Base-by-base conservation (phyloP, 306 rosid species). In the Castanea mollissima region DNA sequence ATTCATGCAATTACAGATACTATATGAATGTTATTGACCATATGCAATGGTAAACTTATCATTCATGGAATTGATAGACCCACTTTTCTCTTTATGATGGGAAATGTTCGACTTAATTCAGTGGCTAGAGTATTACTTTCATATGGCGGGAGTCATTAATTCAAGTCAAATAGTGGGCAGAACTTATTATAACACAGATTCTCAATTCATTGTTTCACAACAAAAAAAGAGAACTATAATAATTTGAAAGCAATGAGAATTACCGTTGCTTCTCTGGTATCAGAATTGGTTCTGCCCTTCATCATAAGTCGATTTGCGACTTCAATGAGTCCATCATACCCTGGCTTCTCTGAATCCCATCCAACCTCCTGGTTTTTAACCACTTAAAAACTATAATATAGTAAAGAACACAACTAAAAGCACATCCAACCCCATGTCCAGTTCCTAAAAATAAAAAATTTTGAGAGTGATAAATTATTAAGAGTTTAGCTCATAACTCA, bases 251-350 rank as follows among this genome's bases (percentile, higher is more conserved):
- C 3, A 71, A 21, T 5, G 20, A 25, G 27, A 68, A 32, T 49
- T 91, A 94, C 99, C 85, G 97, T 82, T 21, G 99, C 94, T 74
- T 92, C 91, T 73, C 88, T 81, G 58, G 95, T 88, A 74, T 88
- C 85, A 9, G 91, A 85, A 81, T 90, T 92, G 49, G 89, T 68
- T 34, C 76, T 90, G 76, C 88, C 92, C 58, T 84, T 91, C 84
- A 79, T 84, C 91, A 93, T 86, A 20, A 92, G 81, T 79, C 86
- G 91, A 65, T 91, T 92, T 5, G 86, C 97, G 52, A 92, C 97
- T 73, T 94, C 97, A 63, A 92, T 87, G 10, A 94, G 88, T 86
- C 99, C 99, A 74, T 86, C 94, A 57, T 92, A 94, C 76, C 99
- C 99, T 25, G 86, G 65, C 80, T 89, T 90, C 58, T 85, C 76